These are phyloP conservation scores for Xylariomycetidae sp. DNA, from an alignment of 2,329 filamentous ascomycete species.

Conservation along the genomic window DNA sequence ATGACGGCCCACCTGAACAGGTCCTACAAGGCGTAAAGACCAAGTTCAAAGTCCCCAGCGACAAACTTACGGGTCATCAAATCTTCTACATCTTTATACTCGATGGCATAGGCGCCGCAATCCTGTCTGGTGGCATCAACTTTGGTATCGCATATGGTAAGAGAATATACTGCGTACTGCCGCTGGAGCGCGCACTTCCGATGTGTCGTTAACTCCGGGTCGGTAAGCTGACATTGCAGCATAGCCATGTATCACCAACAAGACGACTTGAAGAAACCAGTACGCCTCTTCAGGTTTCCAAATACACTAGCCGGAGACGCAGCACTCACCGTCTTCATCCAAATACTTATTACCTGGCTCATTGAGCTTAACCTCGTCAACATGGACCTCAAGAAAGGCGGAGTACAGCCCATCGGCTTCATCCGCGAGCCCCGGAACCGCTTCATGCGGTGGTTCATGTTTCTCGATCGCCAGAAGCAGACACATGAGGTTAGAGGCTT, in stretches of 20 bases:
- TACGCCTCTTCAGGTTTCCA: slow-evolving; percentile 45
- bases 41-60: slow-evolving; percentile 29
- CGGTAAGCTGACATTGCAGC: slow-evolving; percentile 4
- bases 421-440: slow-evolving; percentile 29
- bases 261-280: slow-evolving; percentile 30
- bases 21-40: slow-evolving; percentile 5
- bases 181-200: too few relatives aligned
- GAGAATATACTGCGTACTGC: too few relatives aligned
- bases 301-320: slow-evolving; percentile 48
- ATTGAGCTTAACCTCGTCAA: slow-evolving; percentile 44
- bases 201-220: too few relatives aligned
- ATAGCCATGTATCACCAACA: slow-evolving; percentile 44
- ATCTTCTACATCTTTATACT: slow-evolving; percentile 44
- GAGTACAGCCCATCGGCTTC: slow-evolving; percentile 44
- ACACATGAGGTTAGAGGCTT: slow-evolving; percentile 22
- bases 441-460: slow-evolving; percentile 39
- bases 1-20: slow-evolving; percentile 2
- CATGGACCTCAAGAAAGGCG: slow-evolving; percentile 38
- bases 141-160: slow-evolving; percentile 48
- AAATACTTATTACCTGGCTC: slow-evolving; percentile 48
- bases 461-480: slow-evolving; percentile 31
- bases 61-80: slow-evolving; percentile 37
- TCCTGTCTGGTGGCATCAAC: slow-evolving; percentile 47
- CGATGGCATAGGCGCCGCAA: slow-evolving; percentile 41
- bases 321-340: slow-evolving; percentile 46